A percentile compares a stretch with the other conserved stretches of the same genome.
These are phyloP conservation scores for Phaeosphaeria sp. DNA, from an alignment of 2,329 filamentous ascomycete species.

Conservation along the genomic window DNA sequence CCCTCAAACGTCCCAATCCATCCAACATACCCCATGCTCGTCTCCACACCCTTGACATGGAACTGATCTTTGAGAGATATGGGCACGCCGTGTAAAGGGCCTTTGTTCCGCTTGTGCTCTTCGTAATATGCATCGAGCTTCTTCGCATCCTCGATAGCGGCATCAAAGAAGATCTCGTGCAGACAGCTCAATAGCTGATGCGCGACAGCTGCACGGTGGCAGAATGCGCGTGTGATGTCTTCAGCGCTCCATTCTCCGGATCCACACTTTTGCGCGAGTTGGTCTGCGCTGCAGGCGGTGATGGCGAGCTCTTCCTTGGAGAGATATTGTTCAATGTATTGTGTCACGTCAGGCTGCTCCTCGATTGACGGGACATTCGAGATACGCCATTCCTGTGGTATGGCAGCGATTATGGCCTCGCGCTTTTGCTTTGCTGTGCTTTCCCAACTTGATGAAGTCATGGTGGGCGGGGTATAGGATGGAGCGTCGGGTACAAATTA, in stretches of 20 bases:
- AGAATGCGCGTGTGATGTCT: slow-evolving; percentile 63
- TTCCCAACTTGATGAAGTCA: slow-evolving; percentile 54
- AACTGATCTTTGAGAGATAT: slow-evolving; percentile 59
- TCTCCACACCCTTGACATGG: slow-evolving; percentile 56
- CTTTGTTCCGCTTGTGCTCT: slow-evolving; percentile 45
- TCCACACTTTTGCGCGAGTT: slow-evolving; percentile 62
- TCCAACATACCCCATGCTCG: slow-evolving; percentile 67
- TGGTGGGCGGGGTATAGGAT: slow-evolving; percentile 17
- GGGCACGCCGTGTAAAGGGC: slow-evolving; percentile 56
- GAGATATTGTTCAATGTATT: slow-evolving; percentile 65
- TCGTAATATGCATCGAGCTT: slow-evolving; percentile 50
- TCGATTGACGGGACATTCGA: slow-evolving; percentile 55
- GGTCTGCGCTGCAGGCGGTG: slow-evolving; percentile 66
- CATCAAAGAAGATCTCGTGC: slow-evolving; percentile 59
- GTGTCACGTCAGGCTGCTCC: slow-evolving; percentile 57
- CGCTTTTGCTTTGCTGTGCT: slow-evolving; percentile 60
- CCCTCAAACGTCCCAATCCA: slow-evolving; percentile 71
- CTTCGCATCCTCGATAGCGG: slow-evolving; percentile 52
- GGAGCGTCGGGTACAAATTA: neutral
- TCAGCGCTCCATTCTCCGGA: slow-evolving; percentile 64
- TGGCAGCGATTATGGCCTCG: slow-evolving; percentile 59
- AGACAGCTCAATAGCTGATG: slow-evolving; percentile 56
- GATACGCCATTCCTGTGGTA: slow-evolving; percentile 65
- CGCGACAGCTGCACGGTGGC: slow-evolving; percentile 61
- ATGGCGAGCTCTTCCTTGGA: slow-evolving; percentile 63